Evolutionary conservation across 1,284 basidiomycete species (phyloP), one percentile per base, ranked within the genome.

Genomic region (Xerocomus minutiporus): DNA sequence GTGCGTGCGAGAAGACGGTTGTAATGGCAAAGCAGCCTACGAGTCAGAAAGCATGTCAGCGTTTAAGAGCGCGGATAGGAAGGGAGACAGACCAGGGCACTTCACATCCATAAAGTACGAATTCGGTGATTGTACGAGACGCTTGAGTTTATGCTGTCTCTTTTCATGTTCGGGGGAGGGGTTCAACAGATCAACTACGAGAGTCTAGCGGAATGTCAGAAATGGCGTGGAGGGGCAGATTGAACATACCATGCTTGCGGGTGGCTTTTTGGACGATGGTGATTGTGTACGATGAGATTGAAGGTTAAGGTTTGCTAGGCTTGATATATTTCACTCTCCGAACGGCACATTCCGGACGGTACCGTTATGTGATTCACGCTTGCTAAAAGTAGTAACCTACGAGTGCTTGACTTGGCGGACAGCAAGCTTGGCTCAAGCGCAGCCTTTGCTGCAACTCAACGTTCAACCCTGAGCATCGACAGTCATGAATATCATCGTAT

Each of bases 21-120:
- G 91, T 93, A 74, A 96, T 95, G 67, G 88, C 84, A 72, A 96
- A 94, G 82, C 93, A 96, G 59, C 91, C 91, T 90, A 66, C 44
- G 57, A 8, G 25, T 13, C 28, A 41, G 54, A 52, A 53, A 49
- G 50, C 34, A 57, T 43, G 49, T 61, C 8, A 11, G 3, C 1
- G 12, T 26, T 42, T 36, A 12, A 12, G 34, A 39, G 23, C 28
- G 13, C 23, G 11, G 23, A 39, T n/a, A 9, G 11, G n/a, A 75
- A 7, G 32, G 23, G 28, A 34, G n/a, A 53, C 82, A 59, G 55
- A 90, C 93, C 92, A 69, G 96, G 90, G 81, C 96, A 99, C 80
- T 99, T 99, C 69, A 99, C 95, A 73, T 99, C 97, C 97, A 99
- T 99, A 80, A 98, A 99, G 80, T 95, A 98, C 44, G 94, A 97